phyloP scores from a whole-genome alignment of 495 filamentous ascomycete genomes.

The Penicillium goetzii region DNA sequence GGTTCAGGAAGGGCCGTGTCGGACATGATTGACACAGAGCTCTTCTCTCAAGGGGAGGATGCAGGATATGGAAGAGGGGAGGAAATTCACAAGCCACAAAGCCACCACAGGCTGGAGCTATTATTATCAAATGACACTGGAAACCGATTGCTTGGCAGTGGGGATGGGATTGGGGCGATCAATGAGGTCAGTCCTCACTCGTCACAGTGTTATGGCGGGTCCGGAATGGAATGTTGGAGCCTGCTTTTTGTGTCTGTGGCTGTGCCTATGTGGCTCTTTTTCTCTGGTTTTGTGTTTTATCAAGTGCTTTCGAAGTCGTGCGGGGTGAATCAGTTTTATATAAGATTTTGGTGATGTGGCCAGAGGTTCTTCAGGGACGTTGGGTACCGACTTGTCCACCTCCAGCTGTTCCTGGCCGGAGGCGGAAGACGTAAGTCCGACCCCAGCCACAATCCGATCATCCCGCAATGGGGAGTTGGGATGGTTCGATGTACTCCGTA shows the following conservation, averaged over 20 bases:
- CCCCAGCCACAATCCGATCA: constrained; percentile 2
- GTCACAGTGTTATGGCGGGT: neutral
- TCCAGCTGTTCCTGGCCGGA: neutral
- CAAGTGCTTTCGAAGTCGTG: neutral
- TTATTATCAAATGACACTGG: constrained; percentile 27
- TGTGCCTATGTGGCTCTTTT: neutral
- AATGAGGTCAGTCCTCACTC: constrained; percentile 24
- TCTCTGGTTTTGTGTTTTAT: neutral
- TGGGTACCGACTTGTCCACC: neutral
- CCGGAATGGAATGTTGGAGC: constrained; percentile 19
- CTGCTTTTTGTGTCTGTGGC: constrained; percentile 6
- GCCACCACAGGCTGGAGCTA: constrained; percentile 14
- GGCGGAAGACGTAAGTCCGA: neutral
- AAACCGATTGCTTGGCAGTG: constrained; percentile 26
- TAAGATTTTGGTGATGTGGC: neutral
- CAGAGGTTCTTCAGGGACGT: neutral
- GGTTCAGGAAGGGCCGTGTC: constrained; percentile 39
- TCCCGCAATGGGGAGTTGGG: neutral
- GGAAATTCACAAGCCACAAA: constrained; percentile 13
- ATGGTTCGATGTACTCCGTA: neutral
- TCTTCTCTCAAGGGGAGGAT: constrained; percentile 1
- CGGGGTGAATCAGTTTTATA: neutral
- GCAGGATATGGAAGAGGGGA: constrained; percentile 10
- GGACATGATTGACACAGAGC: constrained; percentile 32
- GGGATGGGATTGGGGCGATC: constrained; percentile 21